Percentiles rank a stretch among this genome's conserved stretches.
Evolutionary conservation across 192 early-diverging fungal genomes (phyloP).

Genomic region (Coemansia sp.): DNA sequence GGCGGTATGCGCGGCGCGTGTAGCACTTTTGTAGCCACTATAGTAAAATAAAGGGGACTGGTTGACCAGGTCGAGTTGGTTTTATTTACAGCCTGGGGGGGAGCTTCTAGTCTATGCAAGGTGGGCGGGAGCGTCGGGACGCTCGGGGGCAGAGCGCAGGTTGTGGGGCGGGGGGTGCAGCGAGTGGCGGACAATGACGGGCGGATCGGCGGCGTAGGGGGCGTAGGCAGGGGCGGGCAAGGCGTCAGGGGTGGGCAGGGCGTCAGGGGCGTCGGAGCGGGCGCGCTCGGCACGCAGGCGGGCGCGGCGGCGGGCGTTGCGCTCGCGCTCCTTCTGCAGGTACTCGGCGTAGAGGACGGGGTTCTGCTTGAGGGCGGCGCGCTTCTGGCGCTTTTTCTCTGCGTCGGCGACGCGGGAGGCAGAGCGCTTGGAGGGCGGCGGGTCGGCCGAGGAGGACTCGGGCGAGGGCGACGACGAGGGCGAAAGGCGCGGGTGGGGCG

Average conservation of each 20-base stretch:
- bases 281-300: constrained; percentile 48
- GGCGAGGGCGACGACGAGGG: constrained; percentile 19
- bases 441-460: constrained; percentile 9
- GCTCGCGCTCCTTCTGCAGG: constrained; percentile 53
- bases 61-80: background rate
- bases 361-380: constrained; percentile 52
- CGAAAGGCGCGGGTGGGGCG: constrained; percentile 13
- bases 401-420: constrained; percentile 51
- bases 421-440: constrained; percentile 35
- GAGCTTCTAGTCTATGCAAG: background rate
- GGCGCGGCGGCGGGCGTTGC: constrained; percentile 50
- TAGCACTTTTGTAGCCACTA: too few relatives aligned
- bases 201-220: constrained; percentile 27
- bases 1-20: constrained; percentile 14
- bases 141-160: constrained; percentile 18
- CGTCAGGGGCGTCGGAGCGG: constrained; percentile 3
- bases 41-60: background rate
- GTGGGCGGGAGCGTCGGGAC: constrained; percentile 3
- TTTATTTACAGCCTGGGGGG: background rate
- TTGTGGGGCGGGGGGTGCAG: constrained; percentile 39
- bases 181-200: constrained; percentile 26
- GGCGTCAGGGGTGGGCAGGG: constrained; percentile 21
- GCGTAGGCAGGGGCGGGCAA: constrained; percentile 23
- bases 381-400: constrained; percentile 55
- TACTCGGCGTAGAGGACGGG: constrained; percentile 50